phyloP scores from a whole-genome alignment of 1,139 yeast genomes.

The Debaryomyces subglobosus region DNA sequence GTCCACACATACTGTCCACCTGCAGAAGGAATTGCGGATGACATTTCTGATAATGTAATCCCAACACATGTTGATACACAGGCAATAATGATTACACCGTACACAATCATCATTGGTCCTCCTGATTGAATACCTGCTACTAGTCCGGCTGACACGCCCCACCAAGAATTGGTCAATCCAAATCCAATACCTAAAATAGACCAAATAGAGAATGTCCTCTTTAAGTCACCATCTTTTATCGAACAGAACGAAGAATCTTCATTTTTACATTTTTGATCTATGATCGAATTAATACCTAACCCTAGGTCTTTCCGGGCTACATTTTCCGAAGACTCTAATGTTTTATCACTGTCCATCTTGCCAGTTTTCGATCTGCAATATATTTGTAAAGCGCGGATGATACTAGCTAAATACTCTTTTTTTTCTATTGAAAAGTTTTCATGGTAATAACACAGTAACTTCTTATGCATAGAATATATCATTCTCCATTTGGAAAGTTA shows the following conservation, averaged over 20 bases:
- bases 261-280: slow-evolving; percentile 2
- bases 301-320: neutral
- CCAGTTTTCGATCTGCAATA: too few species aligned
- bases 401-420: too few species aligned
- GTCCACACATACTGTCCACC: slow-evolving; percentile 70
- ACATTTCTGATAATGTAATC: slow-evolving; percentile 49
- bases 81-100: slow-evolving; percentile 68
- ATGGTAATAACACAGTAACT: too few species aligned
- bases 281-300: neutral
- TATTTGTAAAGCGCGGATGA: too few species aligned
- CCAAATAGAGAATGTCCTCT: slow-evolving; percentile 54
- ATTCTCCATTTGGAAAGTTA: too few species aligned
- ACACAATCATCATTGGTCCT: slow-evolving; percentile 68
- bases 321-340: neutral
- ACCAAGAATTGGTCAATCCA: slow-evolving; percentile 72
- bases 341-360: neutral
- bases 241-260: slow-evolving; percentile 4
- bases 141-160: slow-evolving; percentile 66
- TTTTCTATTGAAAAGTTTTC: too few species aligned
- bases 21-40: slow-evolving; percentile 57
- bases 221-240: slow-evolving; percentile 33
- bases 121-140: slow-evolving; percentile 66
- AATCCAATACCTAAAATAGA: slow-evolving; percentile 69
- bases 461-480: too few species aligned
- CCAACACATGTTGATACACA: slow-evolving; percentile 44